phyloP scores from a whole-genome alignment of 1,284 basidiomycete species.

The Schizophyllum amplum region DNA sequence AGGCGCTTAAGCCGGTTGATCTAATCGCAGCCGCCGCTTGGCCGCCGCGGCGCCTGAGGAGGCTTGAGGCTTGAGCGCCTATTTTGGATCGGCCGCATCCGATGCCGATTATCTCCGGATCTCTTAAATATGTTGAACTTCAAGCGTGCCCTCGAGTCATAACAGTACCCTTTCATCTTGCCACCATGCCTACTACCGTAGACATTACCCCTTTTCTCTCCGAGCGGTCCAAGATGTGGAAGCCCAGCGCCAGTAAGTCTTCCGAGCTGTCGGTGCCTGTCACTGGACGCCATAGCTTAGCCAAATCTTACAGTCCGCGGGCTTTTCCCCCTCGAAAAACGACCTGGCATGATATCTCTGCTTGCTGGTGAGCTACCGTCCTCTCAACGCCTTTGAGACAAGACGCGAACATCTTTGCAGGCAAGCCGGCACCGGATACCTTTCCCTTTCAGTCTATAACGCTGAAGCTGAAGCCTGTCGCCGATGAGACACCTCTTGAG shows the following conservation, averaged over 20 bases:
- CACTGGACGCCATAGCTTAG: background rate
- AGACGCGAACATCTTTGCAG: background rate
- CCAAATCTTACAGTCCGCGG: conserved; percentile 10
- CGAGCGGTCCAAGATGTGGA: conserved; percentile 6
- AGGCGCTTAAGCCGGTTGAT: no score
- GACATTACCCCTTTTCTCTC: conserved; percentile 11
- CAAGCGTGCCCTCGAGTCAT: background rate
- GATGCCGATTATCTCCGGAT: background rate
- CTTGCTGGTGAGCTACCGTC: conserved; percentile 4
- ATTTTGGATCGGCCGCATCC: no score
- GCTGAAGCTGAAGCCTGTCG: conserved; percentile 10
- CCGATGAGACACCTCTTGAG: conserved; percentile 4
- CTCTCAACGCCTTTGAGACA: background rate
- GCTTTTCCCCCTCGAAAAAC: conserved; percentile 11
- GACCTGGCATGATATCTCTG: conserved; percentile 13
- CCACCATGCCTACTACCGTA: background rate
- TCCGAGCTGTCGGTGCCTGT: background rate
- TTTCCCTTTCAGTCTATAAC: conserved; percentile 15
- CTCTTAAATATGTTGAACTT: background rate
- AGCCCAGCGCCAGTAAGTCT: conserved; percentile 10
- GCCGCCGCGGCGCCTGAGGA: no score
- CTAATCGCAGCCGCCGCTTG: no score
- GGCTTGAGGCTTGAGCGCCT: no score
- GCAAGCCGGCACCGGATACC: conserved; percentile 9
- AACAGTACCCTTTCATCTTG: background rate